These are phyloP conservation scores for Candida sanyaensis DNA, from an alignment of 1,139 yeast genomes.

Conservation along the genomic window DNA sequence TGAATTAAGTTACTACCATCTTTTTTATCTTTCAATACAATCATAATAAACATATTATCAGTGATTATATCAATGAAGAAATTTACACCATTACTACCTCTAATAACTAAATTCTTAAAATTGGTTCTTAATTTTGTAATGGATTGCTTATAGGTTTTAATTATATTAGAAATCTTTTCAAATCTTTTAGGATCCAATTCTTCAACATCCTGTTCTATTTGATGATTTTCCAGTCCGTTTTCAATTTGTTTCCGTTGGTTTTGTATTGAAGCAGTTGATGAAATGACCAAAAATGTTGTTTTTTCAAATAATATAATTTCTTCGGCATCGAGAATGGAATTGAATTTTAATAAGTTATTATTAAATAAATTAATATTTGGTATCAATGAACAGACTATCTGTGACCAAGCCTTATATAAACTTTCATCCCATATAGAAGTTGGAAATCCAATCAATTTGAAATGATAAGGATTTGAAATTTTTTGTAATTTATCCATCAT, in stretches of 20 bases:
- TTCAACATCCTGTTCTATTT: slow-evolving; percentile 17
- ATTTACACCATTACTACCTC: slow-evolving; percentile 71
- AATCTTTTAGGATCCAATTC: slow-evolving; percentile 84
- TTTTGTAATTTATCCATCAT: slow-evolving; percentile 83
- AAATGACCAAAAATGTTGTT: slow-evolving; percentile 89
- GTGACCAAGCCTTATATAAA: slow-evolving; percentile 95
- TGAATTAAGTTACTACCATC: slow-evolving; percentile 21
- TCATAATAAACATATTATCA: slow-evolving; percentile 75
- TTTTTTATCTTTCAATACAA: slow-evolving; percentile 50
- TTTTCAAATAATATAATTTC: slow-evolving; percentile 92
- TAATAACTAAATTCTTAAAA: slow-evolving; percentile 73
- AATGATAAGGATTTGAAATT: slow-evolving; percentile 77
- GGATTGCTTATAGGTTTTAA: slow-evolving; percentile 92
- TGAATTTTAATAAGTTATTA: slow-evolving; percentile 71
- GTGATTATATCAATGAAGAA: slow-evolving; percentile 70
- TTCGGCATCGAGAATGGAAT: slow-evolving; percentile 77
- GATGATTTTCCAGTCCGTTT: slow-evolving; percentile 5
- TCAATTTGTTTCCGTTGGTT: slow-evolving; percentile 20
- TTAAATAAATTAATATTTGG: slow-evolving; percentile 89
- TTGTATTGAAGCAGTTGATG: slow-evolving; percentile 57
- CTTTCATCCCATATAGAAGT: slow-evolving; percentile 99
- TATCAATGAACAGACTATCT: slow-evolving; percentile 89
- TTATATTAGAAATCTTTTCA: slow-evolving; percentile 90
- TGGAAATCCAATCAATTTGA: slow-evolving; percentile 83
- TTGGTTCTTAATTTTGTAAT: slow-evolving; percentile 86